phyloP scores from a whole-genome alignment of 371 early-diverging fungal genomes.

The Mucor racemosus region DNA sequence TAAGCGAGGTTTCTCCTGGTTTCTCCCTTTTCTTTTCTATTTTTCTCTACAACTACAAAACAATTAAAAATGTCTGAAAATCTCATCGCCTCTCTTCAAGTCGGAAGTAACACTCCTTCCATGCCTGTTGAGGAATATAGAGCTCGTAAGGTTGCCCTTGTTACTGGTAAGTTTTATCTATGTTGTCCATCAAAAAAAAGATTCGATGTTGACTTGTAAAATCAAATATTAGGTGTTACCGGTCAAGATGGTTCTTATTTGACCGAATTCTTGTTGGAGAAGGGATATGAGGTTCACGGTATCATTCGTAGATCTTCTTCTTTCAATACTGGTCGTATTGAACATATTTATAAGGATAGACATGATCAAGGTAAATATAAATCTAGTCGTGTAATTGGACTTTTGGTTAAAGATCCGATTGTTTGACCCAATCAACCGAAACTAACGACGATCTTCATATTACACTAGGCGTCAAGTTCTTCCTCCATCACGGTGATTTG shows the following conservation, averaged over 20 bases:
- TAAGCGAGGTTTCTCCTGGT: conserved; percentile 3
- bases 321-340: conserved; percentile 85
- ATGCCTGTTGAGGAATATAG: conserved; percentile 61
- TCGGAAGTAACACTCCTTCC: conserved; percentile 26
- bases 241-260: conserved; percentile 88
- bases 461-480: conserved; percentile 67
- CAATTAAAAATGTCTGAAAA: conserved; percentile 22
- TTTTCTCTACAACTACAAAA: not conserved
- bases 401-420: conserved; percentile 5
- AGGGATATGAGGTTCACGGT: conserved; percentile 86
- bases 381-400: not conserved
- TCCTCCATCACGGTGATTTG: conserved; percentile 87
- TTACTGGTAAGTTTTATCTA: conserved; percentile 55
- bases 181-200: not conserved
- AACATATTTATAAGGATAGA: conserved; percentile 79
- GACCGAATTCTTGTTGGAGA: conserved; percentile 73
- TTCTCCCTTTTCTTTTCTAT: conserved; percentile 3
- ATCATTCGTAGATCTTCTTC: conserved; percentile 84
- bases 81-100: conserved; percentile 30
- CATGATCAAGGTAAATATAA: conserved; percentile 60
- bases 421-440: not conserved
- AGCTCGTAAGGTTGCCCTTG: conserved; percentile 68
- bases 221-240: conserved; percentile 64
- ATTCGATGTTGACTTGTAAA: not conserved
- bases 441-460: not conserved